Evolutionary conservation across 257 asterid species (phyloP), one percentile per base, ranked within the genome.

Genomic region (Scutellaria galericulata): DNA sequence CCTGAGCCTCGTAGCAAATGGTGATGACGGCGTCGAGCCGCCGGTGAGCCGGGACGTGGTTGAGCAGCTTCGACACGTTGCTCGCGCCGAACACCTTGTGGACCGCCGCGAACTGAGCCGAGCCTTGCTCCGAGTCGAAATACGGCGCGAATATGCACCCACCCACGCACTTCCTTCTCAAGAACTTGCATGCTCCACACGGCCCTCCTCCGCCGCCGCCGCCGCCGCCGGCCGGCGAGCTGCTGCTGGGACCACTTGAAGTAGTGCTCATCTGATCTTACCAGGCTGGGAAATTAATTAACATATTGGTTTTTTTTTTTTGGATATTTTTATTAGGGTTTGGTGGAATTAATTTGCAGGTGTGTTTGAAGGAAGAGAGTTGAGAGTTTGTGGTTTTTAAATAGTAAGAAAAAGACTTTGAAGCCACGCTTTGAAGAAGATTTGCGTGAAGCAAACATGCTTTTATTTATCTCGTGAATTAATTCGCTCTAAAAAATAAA

Each of bases 391-490:
- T 0, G 18, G 18, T 54, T 68, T 66, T 76, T 79, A 78, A 85
- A 80, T 70, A 67, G 82, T 56, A 77, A 71, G 79, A 77, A 31
- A 83, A 84, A 88, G 84, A 62, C 96, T 86, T 90, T 82, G 90
- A 88, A 88, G 93, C 86, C 90, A 88, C 91, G 95, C 91, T 84
- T 85, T 79, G 96, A 80, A 86, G 92, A 88, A 83, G 88, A 78
- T 84, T 90, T 88, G 96, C 95, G 96, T 90, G 95, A 87, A 88
- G 92, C 96, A 90, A 90, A 86, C 88, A 88, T 85, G 91, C 69
- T 87, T 86, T 75, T 75, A 70, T 83, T 80, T 82, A 69, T 81
- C 86, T 77, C 89, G 84, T 84, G 86, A 84, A 11, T 79, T 18
- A 18, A 18, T 84, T 75, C 15, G 53, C 14, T 67, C 62, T 31